Conservation (phyloP, 2,329 filamentous ascomycete species). For the Beauveria caledonica region DNA sequence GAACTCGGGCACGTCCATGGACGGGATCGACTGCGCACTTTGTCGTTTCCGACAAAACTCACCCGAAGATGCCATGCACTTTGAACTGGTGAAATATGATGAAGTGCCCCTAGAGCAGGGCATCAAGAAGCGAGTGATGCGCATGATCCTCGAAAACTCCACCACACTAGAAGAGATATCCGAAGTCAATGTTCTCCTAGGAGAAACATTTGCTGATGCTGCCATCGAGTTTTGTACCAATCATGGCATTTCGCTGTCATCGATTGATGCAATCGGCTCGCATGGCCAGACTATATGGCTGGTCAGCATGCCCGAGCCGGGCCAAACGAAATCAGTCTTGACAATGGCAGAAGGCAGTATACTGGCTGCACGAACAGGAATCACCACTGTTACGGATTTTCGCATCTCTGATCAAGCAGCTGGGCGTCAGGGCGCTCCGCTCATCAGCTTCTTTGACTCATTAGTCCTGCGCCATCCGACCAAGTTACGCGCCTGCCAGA, state of each 20-base stretch:
- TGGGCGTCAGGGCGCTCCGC: constrained; percentile 44
- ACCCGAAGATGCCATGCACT: constrained; percentile 44
- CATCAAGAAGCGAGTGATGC: constrained; percentile 49
- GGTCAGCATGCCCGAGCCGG: constrained; percentile 41
- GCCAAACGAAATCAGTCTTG: constrained; percentile 38
- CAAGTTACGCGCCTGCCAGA: constrained; percentile 51
- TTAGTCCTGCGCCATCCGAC: constrained; percentile 46
- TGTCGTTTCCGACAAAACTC: constrained; percentile 47
- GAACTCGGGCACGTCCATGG: constrained; percentile 43
- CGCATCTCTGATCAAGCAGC: constrained; percentile 44
- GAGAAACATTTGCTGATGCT: constrained; percentile 46
- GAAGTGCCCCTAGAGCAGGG: constrained; percentile 44
- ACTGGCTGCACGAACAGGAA: constrained; percentile 44
- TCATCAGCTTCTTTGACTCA: constrained; percentile 49
- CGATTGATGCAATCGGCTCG: constrained; percentile 47
- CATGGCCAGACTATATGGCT: constrained; percentile 54
- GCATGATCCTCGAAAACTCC: constrained; percentile 46
- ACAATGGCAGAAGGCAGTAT: constrained; percentile 51
- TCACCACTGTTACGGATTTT: constrained; percentile 52
- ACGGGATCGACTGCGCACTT: constrained; percentile 50
- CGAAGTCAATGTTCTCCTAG: constrained; percentile 48
- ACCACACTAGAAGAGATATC: constrained; percentile 46
- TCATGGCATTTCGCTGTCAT: constrained; percentile 32
- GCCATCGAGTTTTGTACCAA: constrained; percentile 40
- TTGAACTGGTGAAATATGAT: constrained; percentile 48